Evolutionary conservation across 176 grass and related monocot genomes (phyloP).

Genomic region (Elymus sibiricus): DNA sequence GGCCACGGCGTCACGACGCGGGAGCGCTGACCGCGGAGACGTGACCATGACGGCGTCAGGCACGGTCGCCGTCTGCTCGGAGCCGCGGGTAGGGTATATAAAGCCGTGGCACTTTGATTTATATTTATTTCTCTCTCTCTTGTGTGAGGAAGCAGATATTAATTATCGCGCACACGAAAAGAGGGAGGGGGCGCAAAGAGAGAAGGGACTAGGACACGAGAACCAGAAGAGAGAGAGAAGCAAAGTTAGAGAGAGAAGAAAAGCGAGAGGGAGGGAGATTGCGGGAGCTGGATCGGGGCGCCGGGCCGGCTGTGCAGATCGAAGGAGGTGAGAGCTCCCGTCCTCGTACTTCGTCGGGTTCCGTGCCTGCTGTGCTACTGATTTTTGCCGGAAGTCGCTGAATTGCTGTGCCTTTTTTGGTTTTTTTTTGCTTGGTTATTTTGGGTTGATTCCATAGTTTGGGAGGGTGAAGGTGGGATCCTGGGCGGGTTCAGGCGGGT

Average conservation of each 20-base stretch:
- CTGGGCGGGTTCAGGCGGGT: not conserved
- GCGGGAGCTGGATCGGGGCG: constrained; percentile 21
- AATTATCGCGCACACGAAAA: constrained; percentile 35
- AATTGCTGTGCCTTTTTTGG: not conserved
- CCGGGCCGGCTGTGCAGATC: constrained; percentile 28
- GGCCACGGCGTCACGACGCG: constrained; percentile 25
- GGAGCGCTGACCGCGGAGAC: constrained; percentile 35
- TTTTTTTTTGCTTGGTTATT: not conserved
- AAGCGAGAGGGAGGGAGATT: constrained; percentile 19
- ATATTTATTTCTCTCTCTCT: not conserved
- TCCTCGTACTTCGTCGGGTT: not conserved
- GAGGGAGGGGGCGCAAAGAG: not conserved
- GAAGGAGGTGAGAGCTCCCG: constrained; percentile 42
- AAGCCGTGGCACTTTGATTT: not conserved
- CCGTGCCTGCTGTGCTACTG: not conserved
- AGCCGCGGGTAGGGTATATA: constrained; percentile 24
- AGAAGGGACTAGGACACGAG: constrained; percentile 40
- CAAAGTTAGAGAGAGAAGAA: constrained; percentile 16
- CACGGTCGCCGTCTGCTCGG: constrained; percentile 17
- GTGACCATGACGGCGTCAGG: constrained; percentile 40
- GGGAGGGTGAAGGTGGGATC: not conserved
- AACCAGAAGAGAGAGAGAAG: not conserved
- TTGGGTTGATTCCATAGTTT: not conserved
- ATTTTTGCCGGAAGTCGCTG: not conserved
- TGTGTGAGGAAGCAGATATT: not conserved